Percentiles rank a stretch among this genome's conserved stretches.
These are phyloP conservation scores for Dendrobium huoshanense DNA, from an alignment of 106 monocot genomes.

Conservation along the genomic window DNA sequence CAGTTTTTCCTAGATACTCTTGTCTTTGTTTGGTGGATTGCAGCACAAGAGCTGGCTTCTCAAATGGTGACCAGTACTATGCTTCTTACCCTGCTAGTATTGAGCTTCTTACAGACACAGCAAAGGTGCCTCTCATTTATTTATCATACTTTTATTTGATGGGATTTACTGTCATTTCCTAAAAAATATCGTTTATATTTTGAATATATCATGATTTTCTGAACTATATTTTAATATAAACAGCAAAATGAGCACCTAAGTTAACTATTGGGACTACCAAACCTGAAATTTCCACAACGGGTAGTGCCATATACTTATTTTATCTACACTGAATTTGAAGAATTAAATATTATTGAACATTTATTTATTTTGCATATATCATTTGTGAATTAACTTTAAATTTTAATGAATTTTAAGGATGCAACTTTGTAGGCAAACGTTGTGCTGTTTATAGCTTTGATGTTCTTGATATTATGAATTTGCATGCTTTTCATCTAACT, in stretches of 20 bases:
- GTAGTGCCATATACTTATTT: too few species aligned
- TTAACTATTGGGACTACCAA: background rate
- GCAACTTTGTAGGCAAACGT: conserved; percentile 48
- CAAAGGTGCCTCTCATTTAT: conserved; percentile 43
- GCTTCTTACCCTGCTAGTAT: conserved; percentile 80
- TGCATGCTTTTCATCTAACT: background rate
- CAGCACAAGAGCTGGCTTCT: conserved; percentile 88
- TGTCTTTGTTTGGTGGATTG: background rate
- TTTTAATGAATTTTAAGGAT: background rate
- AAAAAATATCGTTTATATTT: background rate
- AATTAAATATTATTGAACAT: background rate
- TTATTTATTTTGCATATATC: background rate
- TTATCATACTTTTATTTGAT: background rate
- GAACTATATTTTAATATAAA: background rate
- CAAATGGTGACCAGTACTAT: conserved; percentile 81
- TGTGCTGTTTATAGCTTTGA: background rate
- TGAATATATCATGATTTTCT: background rate
- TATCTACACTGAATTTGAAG: too few species aligned
- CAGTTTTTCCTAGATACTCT: background rate
- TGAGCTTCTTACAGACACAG: conserved; percentile 73
- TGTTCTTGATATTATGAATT: background rate
- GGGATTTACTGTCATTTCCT: background rate
- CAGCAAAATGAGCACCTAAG: background rate
- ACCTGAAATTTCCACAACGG: background rate
- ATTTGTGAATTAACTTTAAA: background rate